Conservation (phyloP, 2,329 filamentous ascomycete species). For the Colletotrichum sp. region DNA sequence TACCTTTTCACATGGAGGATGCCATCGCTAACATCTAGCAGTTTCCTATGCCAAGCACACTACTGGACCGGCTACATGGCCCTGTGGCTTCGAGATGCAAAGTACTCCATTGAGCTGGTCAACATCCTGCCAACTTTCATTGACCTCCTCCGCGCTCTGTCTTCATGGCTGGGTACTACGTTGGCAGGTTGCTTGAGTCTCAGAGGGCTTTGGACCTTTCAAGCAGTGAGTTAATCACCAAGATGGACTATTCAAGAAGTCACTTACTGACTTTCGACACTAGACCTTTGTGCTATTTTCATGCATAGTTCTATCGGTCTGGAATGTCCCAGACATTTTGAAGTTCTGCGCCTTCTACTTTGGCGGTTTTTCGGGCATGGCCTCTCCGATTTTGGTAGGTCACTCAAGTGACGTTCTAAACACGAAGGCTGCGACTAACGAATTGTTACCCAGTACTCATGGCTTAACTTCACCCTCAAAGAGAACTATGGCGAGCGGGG, state of each 20-base stretch:
- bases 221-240: neutral
- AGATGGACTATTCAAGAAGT: rapidly evolving
- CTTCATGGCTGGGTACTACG: conserved; percentile 31
- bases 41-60: conserved; percentile 24
- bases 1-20: rapidly evolving
- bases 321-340: conserved; percentile 30
- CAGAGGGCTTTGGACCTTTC: conserved; percentile 30
- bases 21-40: neutral
- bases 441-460: conserved; percentile 25
- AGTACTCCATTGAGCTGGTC: conserved; percentile 17
- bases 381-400: conserved; percentile 28
- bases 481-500: conserved; percentile 35
- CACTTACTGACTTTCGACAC: rapidly evolving
- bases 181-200: conserved; percentile 29
- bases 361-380: conserved; percentile 32
- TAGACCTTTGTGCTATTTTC: conserved; percentile 28
- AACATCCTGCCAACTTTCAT: conserved; percentile 27
- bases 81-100: conserved; percentile 15
- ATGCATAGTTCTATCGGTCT: conserved; percentile 29
- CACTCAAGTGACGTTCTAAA: neutral
- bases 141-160: conserved; percentile 26
- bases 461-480: conserved; percentile 33
- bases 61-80: conserved; percentile 27
- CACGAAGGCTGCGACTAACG: neutral
- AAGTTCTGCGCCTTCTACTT: conserved; percentile 35